A percentile compares a stretch with the other conserved stretches of the same genome.
phyloP scores from a whole-genome alignment of 1,284 basidiomycete genomes.

The Pisolithus thermaeus region DNA sequence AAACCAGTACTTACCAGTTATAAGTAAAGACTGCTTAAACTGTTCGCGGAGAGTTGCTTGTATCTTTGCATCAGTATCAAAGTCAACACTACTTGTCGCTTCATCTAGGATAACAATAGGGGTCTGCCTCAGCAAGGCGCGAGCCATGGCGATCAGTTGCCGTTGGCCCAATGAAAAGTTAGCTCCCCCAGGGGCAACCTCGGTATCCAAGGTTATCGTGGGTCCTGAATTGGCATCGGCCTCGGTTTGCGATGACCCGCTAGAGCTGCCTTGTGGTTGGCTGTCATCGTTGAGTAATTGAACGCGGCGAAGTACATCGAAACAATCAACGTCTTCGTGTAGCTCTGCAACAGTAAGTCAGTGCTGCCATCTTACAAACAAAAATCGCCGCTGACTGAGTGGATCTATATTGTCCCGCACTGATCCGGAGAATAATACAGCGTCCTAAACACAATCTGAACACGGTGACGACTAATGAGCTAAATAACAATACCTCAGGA shows the following conservation, averaged over 20 bases:
- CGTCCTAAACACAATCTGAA: slow-evolving; percentile 44
- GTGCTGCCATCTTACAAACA: background rate
- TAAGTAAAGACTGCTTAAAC: slow-evolving; percentile 45
- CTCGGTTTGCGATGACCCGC: slow-evolving; percentile 16
- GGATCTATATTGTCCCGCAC: slow-evolving; percentile 86
- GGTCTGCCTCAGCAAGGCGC: slow-evolving; percentile 57
- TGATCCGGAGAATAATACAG: slow-evolving; percentile 82
- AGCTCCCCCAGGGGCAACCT: slow-evolving; percentile 57
- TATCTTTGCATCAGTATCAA: slow-evolving; percentile 57
- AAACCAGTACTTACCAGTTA: slow-evolving; percentile 34
- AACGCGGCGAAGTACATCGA: slow-evolving; percentile 40
- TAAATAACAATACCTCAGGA: slow-evolving; percentile 50
- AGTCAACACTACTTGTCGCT: slow-evolving; percentile 58
- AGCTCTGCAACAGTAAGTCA: slow-evolving; percentile 43
- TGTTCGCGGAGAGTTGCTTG: slow-evolving; percentile 64
- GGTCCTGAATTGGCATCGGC: slow-evolving; percentile 34
- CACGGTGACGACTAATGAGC: slow-evolving; percentile 6
- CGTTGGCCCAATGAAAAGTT: slow-evolving; percentile 73
- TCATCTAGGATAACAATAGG: slow-evolving; percentile 70
- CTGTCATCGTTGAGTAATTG: slow-evolving; percentile 53
- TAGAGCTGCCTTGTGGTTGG: slow-evolving; percentile 43
- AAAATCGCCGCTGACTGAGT: slow-evolving; percentile 43
- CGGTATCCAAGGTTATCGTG: slow-evolving; percentile 48
- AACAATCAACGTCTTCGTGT: slow-evolving; percentile 74
- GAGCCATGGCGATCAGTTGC: slow-evolving; percentile 64